These are phyloP conservation scores for Sesbania bispinosa DNA, from an alignment of 306 rosid genomes.

Conservation along the genomic window DNA sequence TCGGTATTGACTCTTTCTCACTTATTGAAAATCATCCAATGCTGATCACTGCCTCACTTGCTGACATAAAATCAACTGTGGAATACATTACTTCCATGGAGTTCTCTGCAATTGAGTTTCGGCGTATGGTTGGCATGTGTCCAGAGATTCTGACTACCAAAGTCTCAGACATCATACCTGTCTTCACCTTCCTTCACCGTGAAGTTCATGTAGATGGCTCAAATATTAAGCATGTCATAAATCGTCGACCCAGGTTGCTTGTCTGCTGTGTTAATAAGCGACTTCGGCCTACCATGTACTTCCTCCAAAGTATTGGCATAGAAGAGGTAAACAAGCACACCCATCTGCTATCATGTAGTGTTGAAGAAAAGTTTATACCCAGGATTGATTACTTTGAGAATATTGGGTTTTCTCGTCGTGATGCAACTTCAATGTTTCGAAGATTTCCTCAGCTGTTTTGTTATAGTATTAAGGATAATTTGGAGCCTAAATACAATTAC, in stretches of 20 bases:
- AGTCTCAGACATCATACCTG: conserved; percentile 52
- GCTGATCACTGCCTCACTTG: conserved; percentile 48
- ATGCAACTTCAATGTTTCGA: conserved; percentile 55
- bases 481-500: conserved; percentile 83
- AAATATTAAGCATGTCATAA: conserved; percentile 53
- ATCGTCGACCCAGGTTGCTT: conserved; percentile 85
- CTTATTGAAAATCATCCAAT: conserved; percentile 63
- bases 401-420: conserved; percentile 65
- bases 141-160: conserved; percentile 66
- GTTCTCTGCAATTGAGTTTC: conserved; percentile 60
- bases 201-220: conserved; percentile 59
- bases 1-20: conserved; percentile 76
- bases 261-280: conserved; percentile 57
- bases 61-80: conserved; percentile 60
- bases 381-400: conserved; percentile 68
- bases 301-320: conserved; percentile 84
- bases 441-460: conserved; percentile 82
- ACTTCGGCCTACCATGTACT: conserved; percentile 89
- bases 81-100: conserved; percentile 54
- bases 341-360: conserved; percentile 66
- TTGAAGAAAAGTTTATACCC: conserved; percentile 73
- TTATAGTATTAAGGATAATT: conserved; percentile 60
- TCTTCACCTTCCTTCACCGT: conserved; percentile 73
- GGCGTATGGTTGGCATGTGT: conserved; percentile 70
- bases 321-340: conserved; percentile 67